A percentile compares a stretch with the other conserved stretches of the same genome.
Conservation (phyloP, 179 eudicot species). For the Silene coronaria region DNA sequence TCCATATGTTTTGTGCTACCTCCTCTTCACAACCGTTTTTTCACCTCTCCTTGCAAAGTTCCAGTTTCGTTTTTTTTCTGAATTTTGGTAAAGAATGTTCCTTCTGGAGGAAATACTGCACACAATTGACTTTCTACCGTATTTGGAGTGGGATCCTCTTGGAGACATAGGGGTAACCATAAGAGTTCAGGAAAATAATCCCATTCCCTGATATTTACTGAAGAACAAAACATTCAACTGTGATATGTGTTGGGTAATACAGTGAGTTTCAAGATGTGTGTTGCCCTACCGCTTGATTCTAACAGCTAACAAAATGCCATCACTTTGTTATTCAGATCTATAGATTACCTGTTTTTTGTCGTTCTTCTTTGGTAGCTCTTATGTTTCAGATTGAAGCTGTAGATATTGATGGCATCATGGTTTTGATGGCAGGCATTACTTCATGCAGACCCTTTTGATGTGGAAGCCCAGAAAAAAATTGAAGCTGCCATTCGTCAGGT, state of each 20-base stretch:
- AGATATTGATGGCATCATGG: conserved; percentile 13
- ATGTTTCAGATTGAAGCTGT: conserved; percentile 1
- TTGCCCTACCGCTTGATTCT: not conserved
- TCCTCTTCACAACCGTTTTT: not conserved
- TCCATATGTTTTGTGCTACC: no score
- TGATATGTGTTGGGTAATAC: not conserved
- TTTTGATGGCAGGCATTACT: conserved; percentile 56
- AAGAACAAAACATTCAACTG: not conserved
- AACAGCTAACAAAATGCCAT: not conserved
- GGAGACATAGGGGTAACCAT: not conserved
- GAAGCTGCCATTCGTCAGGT: conserved; percentile 98
- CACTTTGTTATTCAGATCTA: not conserved
- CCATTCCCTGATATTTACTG: not conserved
- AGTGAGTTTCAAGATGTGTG: not conserved
- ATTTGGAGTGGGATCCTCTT: not conserved
- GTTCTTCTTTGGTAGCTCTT: not conserved
- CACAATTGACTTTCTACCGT: not conserved
- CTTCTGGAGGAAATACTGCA: not conserved
- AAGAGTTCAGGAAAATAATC: not conserved
- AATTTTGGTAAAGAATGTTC: not conserved
- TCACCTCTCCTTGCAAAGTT: not conserved
- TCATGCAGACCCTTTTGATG: conserved; percentile 95
- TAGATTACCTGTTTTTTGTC: not conserved
- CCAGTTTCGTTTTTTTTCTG: no score
- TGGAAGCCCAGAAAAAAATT: conserved; percentile 95